Evolutionary conservation across 768 basidiomycete species (phyloP), one percentile per base, ranked within the genome.

Genomic region (Leccinum olivaceopallidum): DNA sequence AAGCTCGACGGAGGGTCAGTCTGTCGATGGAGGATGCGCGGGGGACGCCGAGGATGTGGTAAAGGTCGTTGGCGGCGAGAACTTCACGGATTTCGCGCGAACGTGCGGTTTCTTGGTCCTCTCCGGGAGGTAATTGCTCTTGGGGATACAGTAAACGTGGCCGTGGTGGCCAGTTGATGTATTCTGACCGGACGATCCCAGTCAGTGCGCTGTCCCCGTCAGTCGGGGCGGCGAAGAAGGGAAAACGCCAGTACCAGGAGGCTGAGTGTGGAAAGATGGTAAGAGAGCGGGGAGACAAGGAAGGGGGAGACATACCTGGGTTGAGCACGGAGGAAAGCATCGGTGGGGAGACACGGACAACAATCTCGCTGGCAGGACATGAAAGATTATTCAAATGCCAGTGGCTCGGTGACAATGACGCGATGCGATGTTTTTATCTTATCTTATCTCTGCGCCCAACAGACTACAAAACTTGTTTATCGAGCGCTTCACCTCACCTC

Each of bases 401-500:
- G 34, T 51, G 56, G 28, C 47, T 5, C 9, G 9, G 47, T 48
- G 47, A 48, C 47, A 48, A 24, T 26, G 62, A 63, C 62, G 48
- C 62, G 63, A 26, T 47, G 22, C 62, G 63, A 26, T 47, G 22
- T 53, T 34, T 49, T 34, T 49, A 54, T 52, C 48, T 53, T 56
- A 65, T 64, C 63, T 70, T 66, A 62, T 62, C 62, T 53, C 18
- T 37, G 74, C 80, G 14, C 75, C 77, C 42, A 90, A 66, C 24
- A 64, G 68, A 52, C 67, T 73, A 55, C 87, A 82, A 37, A 97
- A 80, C 65, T 72, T 80, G 59, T 75, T 75, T 44, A 86, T 81
- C 34, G 84, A 78, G 60, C 83, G 73, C 64, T 77, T 81, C 53
- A 93, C 86, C 72, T 94, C 92, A 13, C 93, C 94, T 49, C 88